These are phyloP conservation scores for Ustilago bromivora DNA, from an alignment of 1,284 basidiomycete species.

Conservation along the genomic window DNA sequence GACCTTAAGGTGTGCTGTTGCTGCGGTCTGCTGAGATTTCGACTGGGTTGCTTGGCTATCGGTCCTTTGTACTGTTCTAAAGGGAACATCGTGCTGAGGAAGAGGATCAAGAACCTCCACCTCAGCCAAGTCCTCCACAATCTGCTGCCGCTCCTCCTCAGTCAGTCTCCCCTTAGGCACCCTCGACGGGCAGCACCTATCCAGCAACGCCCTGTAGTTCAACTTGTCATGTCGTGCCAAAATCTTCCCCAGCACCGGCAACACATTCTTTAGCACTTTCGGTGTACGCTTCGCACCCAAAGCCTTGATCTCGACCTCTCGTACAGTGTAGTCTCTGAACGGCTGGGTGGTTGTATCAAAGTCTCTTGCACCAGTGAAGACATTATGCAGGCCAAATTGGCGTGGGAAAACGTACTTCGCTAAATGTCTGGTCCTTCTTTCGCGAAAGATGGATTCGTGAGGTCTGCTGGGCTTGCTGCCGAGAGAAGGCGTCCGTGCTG, in stretches of 20 bases:
- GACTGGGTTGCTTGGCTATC: not conserved
- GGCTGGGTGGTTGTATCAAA: slow-evolving; percentile 57
- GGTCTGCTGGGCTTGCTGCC: slow-evolving; percentile 7
- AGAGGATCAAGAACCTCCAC: slow-evolving; percentile 20
- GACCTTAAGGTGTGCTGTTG: not conserved
- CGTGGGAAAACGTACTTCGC: slow-evolving; percentile 86
- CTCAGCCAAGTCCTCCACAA: slow-evolving; percentile 75
- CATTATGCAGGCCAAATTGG: slow-evolving; percentile 78
- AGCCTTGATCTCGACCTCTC: slow-evolving; percentile 78
- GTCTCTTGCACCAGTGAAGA: slow-evolving; percentile 72
- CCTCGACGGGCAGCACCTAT: slow-evolving; percentile 80
- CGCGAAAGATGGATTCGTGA: slow-evolving; percentile 26
- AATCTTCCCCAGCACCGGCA: slow-evolving; percentile 76
- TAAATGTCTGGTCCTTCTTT: slow-evolving; percentile 74
- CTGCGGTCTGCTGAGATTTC: not conserved
- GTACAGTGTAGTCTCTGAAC: slow-evolving; percentile 75
- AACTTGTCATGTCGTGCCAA: slow-evolving; percentile 79
- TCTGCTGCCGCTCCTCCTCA: slow-evolving; percentile 74
- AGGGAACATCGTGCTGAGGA: slow-evolving; percentile 3
- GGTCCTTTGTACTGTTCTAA: slow-evolving; percentile 1
- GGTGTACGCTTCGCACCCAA: slow-evolving; percentile 75
- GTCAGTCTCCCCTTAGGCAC: slow-evolving; percentile 70
- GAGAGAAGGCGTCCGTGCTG: not conserved
- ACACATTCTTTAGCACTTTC: slow-evolving; percentile 75
- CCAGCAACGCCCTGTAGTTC: slow-evolving; percentile 77